Base-by-base conservation (phyloP, 805 yeast species). In the Komagataella phaffii region DNA sequence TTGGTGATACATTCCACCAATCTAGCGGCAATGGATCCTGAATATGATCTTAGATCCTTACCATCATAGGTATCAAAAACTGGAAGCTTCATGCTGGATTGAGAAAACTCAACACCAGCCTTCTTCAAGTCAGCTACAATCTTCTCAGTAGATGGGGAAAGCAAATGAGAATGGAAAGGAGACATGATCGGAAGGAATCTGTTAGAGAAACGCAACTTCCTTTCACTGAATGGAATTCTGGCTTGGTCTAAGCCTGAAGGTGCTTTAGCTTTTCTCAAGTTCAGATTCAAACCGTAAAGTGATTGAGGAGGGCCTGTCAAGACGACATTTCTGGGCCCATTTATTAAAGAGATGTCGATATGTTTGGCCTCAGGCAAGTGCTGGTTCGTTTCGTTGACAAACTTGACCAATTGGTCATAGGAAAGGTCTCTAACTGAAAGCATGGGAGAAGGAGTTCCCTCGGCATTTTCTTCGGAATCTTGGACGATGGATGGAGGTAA, bases 221-320 rank as follows among this genome's bases (percentile, higher is more conserved):
- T 83, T 77, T 93, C 91, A 59, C 91, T 82, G 73, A 73, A 77
- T 53, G 99, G 99, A 54, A 93, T 79, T 74, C 98, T 83, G 53
- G 96, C 83, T 76, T 93, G 99, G 64, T 91, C 96, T 60, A 88
- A 78, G 52, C 97, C 98, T 48, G 93, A 74, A 48, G 95, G 86
- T 50, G 97, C 97, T 73, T 93, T 93, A 54, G 88, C 88, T 72
- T 88, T 87, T 76, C 99, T 83, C 67, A 93, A 76, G 55, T 91
- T 79, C 63, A 93, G 77, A 71, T 90, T 90, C 62, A 93, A 79
- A 75, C 99, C 99, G 62, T 91, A 93, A 55, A 93, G 75, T 3
- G 98, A 89, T 76, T 90, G 96, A 53, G 99, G 98, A 49, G 98
- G 99, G 67, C 99, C 99, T 19, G 95, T 80, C 49, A 91, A 89